A percentile compares a stretch with the other conserved stretches of the same genome.
These are phyloP conservation scores for Phialocephala subalpina DNA, from an alignment of 2,329 filamentous ascomycete genomes.

Conservation along the genomic window DNA sequence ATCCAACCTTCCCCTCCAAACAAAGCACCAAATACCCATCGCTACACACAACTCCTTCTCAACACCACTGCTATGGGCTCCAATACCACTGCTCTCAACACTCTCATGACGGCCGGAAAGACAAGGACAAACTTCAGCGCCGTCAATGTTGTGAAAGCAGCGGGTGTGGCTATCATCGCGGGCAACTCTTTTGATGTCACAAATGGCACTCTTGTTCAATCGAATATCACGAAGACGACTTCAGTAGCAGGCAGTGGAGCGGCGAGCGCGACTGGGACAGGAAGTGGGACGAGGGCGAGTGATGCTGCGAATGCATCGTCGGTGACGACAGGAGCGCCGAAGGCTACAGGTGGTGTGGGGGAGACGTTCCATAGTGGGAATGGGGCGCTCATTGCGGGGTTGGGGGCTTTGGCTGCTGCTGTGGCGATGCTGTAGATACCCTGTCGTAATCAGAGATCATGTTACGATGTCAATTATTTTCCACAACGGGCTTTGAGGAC, in stretches of 20 bases:
- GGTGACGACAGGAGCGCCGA: slow-evolving; percentile 2
- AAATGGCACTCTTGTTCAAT: slow-evolving; percentile 24
- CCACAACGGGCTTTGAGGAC: neutral
- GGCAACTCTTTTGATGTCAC: slow-evolving; percentile 40
- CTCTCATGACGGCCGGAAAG: slow-evolving; percentile 19
- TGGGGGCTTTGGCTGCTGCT: slow-evolving; percentile 31
- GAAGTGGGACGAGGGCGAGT: neutral
- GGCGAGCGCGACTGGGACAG: slow-evolving; percentile 9
- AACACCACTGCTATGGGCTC: slow-evolving; percentile 32
- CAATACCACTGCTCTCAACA: slow-evolving; percentile 16
- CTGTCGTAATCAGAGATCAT: neutral
- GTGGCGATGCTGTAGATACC: slow-evolving; percentile 28
- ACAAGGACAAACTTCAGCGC: slow-evolving; percentile 34
- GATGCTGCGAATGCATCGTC: slow-evolving; percentile 5
- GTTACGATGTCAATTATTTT: neutral
- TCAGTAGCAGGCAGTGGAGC: slow-evolving; percentile 8
- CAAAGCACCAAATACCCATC: slow-evolving; percentile 35
- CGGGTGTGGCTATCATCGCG: slow-evolving; percentile 29
- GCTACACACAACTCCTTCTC: slow-evolving; percentile 40
- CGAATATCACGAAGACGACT: slow-evolving; percentile 15
- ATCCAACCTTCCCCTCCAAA: slow-evolving; percentile 38
- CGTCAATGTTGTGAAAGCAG: slow-evolving; percentile 26
- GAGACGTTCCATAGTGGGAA: neutral
- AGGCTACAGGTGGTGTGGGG: slow-evolving; percentile 7
- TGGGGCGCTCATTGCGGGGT: slow-evolving; percentile 26